Base-by-base conservation (phyloP, 805 yeast species). In the Nakazawaea anatomiae region DNA sequence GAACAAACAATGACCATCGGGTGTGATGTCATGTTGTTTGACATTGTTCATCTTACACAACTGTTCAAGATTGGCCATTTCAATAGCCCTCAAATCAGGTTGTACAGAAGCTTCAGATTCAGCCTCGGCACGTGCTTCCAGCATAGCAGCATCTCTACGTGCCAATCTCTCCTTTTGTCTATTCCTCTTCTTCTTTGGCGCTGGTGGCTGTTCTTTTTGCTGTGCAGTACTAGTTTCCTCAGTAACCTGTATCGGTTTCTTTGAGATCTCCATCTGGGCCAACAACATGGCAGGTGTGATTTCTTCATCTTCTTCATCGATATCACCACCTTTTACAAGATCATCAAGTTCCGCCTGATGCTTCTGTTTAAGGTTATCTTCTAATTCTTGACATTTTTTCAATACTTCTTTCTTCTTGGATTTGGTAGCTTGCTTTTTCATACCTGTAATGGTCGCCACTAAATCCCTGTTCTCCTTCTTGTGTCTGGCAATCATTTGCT, bases 1-100 rank as follows among this genome's bases (percentile, higher is more conserved):
- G 71, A 89, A 94, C 34, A 92, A 69, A 73, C 99, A 94, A 65
- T 92, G 92, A 0, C 98, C 99, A 65, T 92, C 98, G 0, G 98
- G 96, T 53, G 76, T 72, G 44, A 90, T 87, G 57, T 90, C 96
- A 54, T 74, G 67, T 56, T 84, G 82, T 25, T 55, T 60, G n/a
- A 89, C 68, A 4, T 74, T 68, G 34, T 75, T 70, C 29, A 75
- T 50, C 1, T 61, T 57, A 54, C 94, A 79, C 30, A 85, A 60
- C 38, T 71, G 71, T 18, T 72, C 73, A 63, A 92, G 74, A 46
- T 82, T 80, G 11, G 82, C 86, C 52, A 81, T 74, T 68, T 92
- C 98, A 25, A 86, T 79, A 46, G 78, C 76, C 35, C 90, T 73
- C 57, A 81, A 71, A 63, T 92, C 89, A 0, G 90, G 86, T 54